These are phyloP conservation scores for Diospyros lotus DNA, from an alignment of 148 eudicot genomes.

Conservation along the genomic window DNA sequence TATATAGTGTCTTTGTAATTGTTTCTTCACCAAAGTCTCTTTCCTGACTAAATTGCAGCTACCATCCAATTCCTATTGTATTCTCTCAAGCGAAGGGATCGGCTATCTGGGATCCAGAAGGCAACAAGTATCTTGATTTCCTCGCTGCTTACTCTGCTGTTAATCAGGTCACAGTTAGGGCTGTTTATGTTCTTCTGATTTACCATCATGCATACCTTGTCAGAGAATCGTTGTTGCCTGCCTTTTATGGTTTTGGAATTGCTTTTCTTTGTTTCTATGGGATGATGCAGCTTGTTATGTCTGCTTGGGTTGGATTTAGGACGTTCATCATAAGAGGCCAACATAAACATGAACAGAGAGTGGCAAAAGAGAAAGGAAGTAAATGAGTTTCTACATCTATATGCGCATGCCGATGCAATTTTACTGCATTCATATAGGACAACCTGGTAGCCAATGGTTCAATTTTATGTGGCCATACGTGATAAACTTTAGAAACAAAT, in stretches of 20 bases:
- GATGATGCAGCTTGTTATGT: not conserved
- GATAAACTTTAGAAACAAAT: no score
- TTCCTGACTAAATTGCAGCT: conserved; percentile 47
- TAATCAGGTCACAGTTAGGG: conserved; percentile 56
- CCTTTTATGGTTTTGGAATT: not conserved
- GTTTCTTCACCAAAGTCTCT: not conserved
- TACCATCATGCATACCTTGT: not conserved
- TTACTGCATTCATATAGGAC: no score
- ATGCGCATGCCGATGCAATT: not conserved
- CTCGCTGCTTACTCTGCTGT: conserved; percentile 98
- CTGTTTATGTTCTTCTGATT: not conserved
- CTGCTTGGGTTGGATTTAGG: not conserved
- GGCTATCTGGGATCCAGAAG: conserved; percentile 97
- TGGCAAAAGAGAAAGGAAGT: not conserved
- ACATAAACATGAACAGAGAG: not conserved
- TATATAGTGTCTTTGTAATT: conserved; percentile 2
- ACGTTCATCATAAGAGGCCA: not conserved
- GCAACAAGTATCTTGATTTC: conserved; percentile 84
- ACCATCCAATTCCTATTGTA: conserved; percentile 92
- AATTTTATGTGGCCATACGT: no score
- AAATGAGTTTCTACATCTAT: not conserved
- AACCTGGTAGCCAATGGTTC: no score
- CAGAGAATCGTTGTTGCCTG: not conserved
- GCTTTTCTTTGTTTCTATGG: not conserved
- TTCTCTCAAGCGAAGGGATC: conserved; percentile 90